Evolutionary conservation across 768 basidiomycete species (phyloP), one percentile per base, ranked within the genome.

Genomic region (Lyophyllum atratum): DNA sequence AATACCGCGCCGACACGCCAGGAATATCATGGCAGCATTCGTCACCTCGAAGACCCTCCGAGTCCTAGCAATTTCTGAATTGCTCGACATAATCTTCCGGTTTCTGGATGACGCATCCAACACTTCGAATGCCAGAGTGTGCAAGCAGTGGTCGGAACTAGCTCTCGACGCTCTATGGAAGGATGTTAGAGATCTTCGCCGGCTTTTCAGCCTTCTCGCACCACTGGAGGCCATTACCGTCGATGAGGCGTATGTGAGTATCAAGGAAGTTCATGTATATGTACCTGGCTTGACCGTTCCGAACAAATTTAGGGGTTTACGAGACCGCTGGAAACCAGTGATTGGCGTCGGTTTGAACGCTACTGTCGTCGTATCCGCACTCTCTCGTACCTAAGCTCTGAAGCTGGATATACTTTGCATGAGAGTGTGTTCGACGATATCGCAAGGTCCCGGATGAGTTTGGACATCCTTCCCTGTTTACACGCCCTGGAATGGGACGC

Each of bases 161-260:
- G 82, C 85, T 1, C 67, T 87, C 54, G 81, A 86, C 63, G 63
- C 71, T n/a, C 65, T 87, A 0, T 89, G 87, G 87, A 74, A 70
- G 51, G 77, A 84, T 1, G 77, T 86, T 7, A 68, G 74, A 49
- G 74, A 81, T 57, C 66, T 84, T 1, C 51, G 68, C 28, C 71
- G 69, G 10, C 72, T 88, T 8, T 80, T 87, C 59, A 61, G 67
- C 12, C 55, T 85, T 4, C 74, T 88, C 9, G 77, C 77, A 11
- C 83, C 85, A 0, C 69, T 85, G 53, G 58, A 64, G 12, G 59
- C 42, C 24, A 37, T 22, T 25, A 56, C 52, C 55, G 58, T 14
- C 56, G 66, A 67, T 69, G 48, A 69, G 73, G 65, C 55, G 70
- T 72, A 46, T 22, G 57, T 48, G n/a, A n/a, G n/a, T n/a, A 4